These are phyloP conservation scores for Fusarium sp. DNA, from an alignment of 2,329 filamentous ascomycete species.

Conservation along the genomic window DNA sequence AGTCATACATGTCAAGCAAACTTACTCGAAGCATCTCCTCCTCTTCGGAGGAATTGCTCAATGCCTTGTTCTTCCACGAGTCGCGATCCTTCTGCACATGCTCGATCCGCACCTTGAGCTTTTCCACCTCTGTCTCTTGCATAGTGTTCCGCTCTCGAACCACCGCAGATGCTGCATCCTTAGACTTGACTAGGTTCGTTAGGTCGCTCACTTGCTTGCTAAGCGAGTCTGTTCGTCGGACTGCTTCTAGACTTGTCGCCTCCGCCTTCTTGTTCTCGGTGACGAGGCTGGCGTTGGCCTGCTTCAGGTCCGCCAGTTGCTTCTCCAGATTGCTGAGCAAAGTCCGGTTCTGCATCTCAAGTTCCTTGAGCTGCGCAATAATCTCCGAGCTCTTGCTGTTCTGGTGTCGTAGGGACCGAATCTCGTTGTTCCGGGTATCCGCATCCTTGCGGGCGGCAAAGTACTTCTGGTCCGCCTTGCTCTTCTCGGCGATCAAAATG, in stretches of 20 bases:
- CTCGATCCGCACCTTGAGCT: slow-evolving; percentile 80
- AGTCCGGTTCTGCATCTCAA: slow-evolving; percentile 81
- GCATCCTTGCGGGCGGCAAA: slow-evolving; percentile 96
- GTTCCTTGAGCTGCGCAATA: slow-evolving; percentile 91
- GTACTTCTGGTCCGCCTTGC: slow-evolving; percentile 97
- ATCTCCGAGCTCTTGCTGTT: slow-evolving; percentile 94
- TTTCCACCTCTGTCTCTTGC: slow-evolving; percentile 82
- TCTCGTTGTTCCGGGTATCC: slow-evolving; percentile 84
- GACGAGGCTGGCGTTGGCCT: slow-evolving; percentile 78
- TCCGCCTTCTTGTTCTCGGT: slow-evolving; percentile 82
- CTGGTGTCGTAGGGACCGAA: slow-evolving; percentile 82
- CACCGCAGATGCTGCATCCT: slow-evolving; percentile 71
- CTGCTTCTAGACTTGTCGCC: slow-evolving; percentile 75
- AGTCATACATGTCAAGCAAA: slow-evolving; percentile 37
- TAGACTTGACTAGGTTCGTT: slow-evolving; percentile 78
- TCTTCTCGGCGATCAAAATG: slow-evolving; percentile 85
- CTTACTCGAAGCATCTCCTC: slow-evolving; percentile 89
- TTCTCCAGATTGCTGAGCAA: slow-evolving; percentile 90
- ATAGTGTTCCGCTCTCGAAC: slow-evolving; percentile 69
- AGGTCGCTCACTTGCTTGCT: slow-evolving; percentile 83
- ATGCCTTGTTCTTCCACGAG: slow-evolving; percentile 84
- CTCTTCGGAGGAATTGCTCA: slow-evolving; percentile 84
- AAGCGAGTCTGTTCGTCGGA: slow-evolving; percentile 76
- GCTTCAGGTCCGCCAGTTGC: slow-evolving; percentile 85
- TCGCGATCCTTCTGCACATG: slow-evolving; percentile 87